Evolutionary conservation across 2,329 filamentous ascomycete species (phyloP).

Genomic region (Amphichorda felina): DNA sequence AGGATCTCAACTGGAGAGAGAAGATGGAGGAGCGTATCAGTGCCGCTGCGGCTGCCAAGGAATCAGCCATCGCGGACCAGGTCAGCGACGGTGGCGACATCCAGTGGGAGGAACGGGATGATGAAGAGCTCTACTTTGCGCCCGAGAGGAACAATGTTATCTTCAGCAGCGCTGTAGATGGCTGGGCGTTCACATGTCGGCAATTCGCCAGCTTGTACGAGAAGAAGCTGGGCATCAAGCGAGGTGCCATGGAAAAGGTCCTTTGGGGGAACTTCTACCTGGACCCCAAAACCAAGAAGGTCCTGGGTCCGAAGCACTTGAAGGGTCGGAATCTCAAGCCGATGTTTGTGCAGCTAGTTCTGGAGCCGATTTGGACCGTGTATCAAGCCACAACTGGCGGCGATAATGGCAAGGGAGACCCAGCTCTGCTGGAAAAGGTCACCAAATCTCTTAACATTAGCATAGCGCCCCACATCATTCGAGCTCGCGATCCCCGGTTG

Average conservation of each 20-base stretch:
- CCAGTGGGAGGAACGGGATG: constrained; percentile 80
- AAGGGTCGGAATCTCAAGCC: constrained; percentile 88
- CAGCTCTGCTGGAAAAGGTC: constrained; percentile 79
- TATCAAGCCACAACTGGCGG: constrained; percentile 84
- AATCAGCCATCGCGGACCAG: constrained; percentile 31
- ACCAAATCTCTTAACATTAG: constrained; percentile 80
- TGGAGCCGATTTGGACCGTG: constrained; percentile 93
- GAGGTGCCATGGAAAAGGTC: constrained; percentile 78
- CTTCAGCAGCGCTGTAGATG: constrained; percentile 93
- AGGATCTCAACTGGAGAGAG: constrained; percentile 92
- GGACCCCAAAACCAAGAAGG: constrained; percentile 92
- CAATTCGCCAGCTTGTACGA: constrained; percentile 93
- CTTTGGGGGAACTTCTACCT: constrained; percentile 96
- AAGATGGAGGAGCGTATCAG: constrained; percentile 77
- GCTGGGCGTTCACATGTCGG: constrained; percentile 96
- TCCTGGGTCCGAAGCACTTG: constrained; percentile 81
- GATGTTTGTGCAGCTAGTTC: constrained; percentile 92
- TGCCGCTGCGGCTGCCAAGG: constrained; percentile 54
- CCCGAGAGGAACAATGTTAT: constrained; percentile 99
- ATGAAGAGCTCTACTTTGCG: constrained; percentile 95
- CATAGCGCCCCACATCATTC: constrained; percentile 71
- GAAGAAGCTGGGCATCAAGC: constrained; percentile 92
- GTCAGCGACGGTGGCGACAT: constrained; percentile 44
- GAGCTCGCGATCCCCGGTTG: constrained; percentile 72
- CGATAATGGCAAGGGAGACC: constrained; percentile 72